Percentiles rank a stretch among this genome's conserved stretches.
Conservation (phyloP, 164 flowering plant genomes). For the Magnolia officinalis region DNA sequence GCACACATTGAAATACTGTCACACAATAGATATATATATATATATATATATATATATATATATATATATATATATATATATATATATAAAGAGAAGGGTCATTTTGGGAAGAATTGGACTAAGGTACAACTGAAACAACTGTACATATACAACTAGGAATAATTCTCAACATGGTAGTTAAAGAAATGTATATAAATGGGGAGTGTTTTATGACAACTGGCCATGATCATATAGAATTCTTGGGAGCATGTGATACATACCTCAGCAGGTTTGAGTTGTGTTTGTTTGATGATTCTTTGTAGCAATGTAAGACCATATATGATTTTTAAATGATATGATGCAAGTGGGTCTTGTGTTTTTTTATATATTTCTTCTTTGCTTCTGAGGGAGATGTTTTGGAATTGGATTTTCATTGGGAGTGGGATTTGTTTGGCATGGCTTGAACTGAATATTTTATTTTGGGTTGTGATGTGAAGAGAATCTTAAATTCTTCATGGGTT, state of each 20-base stretch:
- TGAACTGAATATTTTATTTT: constrained; percentile 1
- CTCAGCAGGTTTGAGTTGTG: constrained; percentile 4
- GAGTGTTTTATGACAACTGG: constrained; percentile 1
- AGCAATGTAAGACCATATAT: neutral
- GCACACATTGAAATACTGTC: neutral
- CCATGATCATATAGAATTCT: constrained; percentile 4
- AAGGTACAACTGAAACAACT: neutral
- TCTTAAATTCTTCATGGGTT: constrained; percentile 5
- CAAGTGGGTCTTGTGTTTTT: neutral
- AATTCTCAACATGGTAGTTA: neutral
- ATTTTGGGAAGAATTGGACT: neutral
- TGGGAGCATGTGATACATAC: constrained; percentile 6
- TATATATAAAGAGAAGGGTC: neutral
- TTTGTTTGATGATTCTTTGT: neutral
- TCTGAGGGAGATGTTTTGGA: neutral
- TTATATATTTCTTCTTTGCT: neutral
- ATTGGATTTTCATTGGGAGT: constrained; percentile 3
- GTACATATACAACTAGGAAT: neutral
- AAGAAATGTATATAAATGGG: neutral
- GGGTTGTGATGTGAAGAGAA: neutral
- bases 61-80: no score
- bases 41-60: no score
- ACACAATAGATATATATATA: no score
- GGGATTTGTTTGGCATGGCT: constrained; percentile 4
- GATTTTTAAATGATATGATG: neutral